Conservation (phyloP, 352 stramenopile genomes). For the Pythium brassicae region DNA sequence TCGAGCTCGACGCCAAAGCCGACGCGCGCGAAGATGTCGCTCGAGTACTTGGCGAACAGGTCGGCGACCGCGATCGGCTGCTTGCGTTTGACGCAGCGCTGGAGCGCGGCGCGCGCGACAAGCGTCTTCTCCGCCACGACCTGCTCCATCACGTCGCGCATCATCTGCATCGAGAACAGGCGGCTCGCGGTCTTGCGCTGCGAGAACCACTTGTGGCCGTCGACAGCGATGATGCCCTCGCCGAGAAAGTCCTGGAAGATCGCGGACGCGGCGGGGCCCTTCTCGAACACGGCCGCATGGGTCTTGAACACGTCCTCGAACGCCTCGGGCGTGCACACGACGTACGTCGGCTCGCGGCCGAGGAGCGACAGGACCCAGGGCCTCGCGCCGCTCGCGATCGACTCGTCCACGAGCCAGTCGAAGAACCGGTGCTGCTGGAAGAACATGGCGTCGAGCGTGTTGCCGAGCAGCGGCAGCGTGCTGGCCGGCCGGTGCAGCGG, state of each 20-base stretch:
- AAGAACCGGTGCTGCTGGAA: conserved; percentile 40
- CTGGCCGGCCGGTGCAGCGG: no score
- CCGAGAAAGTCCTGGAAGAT: conserved; percentile 66
- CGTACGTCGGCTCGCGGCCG: conserved; percentile 28
- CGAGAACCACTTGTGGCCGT: conserved; percentile 60
- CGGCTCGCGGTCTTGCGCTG: conserved; percentile 87
- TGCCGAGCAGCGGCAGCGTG: conserved; percentile 48
- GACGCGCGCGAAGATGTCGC: conserved; percentile 53
- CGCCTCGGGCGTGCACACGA: conserved; percentile 33
- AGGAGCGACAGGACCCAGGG: conserved; percentile 40
- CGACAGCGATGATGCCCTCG: conserved; percentile 66
- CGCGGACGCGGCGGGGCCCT: conserved; percentile 35
- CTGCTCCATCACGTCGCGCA: conserved; percentile 48
- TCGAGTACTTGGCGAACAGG: conserved; percentile 52
- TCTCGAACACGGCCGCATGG: conserved; percentile 76
- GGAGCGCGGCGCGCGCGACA: conserved; percentile 30
- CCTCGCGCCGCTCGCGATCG: conserved; percentile 16
- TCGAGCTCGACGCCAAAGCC: conserved; percentile 43
- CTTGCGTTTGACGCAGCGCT: conserved; percentile 3
- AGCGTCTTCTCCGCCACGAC: conserved; percentile 38
- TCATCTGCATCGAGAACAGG: conserved; percentile 75
- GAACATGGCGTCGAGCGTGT: conserved; percentile 67
- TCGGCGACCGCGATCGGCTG: conserved; percentile 39
- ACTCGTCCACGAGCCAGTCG: conserved; percentile 33
- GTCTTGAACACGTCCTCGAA: conserved; percentile 66